Base-by-base conservation (phyloP, 495 filamentous ascomycete species). In the Aspergillus cavernicola region DNA sequence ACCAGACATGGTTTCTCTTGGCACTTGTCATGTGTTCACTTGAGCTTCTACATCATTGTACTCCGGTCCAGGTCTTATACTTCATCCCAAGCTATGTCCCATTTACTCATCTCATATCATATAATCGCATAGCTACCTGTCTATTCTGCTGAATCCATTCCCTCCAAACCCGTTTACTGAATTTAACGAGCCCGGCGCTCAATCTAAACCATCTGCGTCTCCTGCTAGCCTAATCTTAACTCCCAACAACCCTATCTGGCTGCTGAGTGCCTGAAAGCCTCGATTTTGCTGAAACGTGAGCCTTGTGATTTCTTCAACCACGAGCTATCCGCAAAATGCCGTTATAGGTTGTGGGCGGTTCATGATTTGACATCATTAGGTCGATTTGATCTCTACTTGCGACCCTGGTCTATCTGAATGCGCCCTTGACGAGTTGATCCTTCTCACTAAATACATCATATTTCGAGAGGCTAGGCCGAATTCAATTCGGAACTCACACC, bases 301-400 rank as follows among this genome's bases (percentile, higher is more conserved):
- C 50, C 40, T 16, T 36, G 39, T 36, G 50, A 39, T 28, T 52
- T 29, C 33, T 29, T 22, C 38, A n/a, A 22, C 19, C 20, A 45
- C 40, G 20, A 33, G 13, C 41, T 26, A 22, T 38, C 12, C 22
- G 6, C 31, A 39, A 37, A 20, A 53, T 38, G 31, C 31, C 20
- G 41, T 28, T 37, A 10, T 46, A 39, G 31, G 24, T 10, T 16
- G 20, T 45, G 50, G 32, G 39, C n/a, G 22, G 35, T 38, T 38
- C 31, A 38, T 53, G 41, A 53, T 41, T 43, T 45, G 24, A 37
- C n/a, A 45, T 29, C 28, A 51, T 36, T 32, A 52, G 39, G 40
- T 15, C 15, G 22, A 28, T n/a, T n/a, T n/a, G n/a, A n/a, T n/a
- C n/a, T n/a, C n/a, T n/a, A n/a, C n/a, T n/a, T n/a, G n/a, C n/a